A percentile compares a stretch with the other conserved stretches of the same genome.
phyloP scores from a whole-genome alignment of 441 rosid genomes.

The Populus hybrid region DNA sequence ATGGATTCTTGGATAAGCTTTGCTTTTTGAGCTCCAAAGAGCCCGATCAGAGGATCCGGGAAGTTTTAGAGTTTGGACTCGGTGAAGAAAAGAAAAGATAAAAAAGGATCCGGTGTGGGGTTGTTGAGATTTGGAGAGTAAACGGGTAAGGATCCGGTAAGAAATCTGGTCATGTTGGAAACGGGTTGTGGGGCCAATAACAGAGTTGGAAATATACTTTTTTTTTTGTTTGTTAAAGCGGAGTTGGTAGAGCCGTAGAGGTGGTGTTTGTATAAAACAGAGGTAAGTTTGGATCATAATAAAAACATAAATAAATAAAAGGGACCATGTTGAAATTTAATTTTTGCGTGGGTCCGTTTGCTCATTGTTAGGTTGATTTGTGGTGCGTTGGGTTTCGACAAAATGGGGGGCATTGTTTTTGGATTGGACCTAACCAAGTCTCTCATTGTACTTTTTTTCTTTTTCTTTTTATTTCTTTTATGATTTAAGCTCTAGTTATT shows the following conservation, averaged over 20 bases:
- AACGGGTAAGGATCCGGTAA: constrained; percentile 30
- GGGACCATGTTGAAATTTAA: background rate
- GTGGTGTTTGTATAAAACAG: background rate
- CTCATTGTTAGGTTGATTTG: background rate
- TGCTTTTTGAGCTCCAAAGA: constrained; percentile 13
- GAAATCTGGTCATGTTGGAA: too few relatives aligned
- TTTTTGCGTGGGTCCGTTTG: background rate
- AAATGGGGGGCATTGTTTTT: too few relatives aligned
- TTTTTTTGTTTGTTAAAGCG: background rate
- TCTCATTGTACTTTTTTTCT: too few relatives aligned
- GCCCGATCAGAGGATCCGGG: constrained; percentile 56
- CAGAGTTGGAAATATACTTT: background rate
- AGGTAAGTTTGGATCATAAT: background rate
- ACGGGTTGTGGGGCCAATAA: background rate
- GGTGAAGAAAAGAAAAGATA: background rate
- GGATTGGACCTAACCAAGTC: too few relatives aligned
- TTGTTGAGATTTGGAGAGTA: background rate
- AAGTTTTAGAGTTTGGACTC: constrained; percentile 19
- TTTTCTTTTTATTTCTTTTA: too few relatives aligned
- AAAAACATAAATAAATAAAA: too few relatives aligned
- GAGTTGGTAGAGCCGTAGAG: background rate
- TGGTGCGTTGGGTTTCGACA: too few relatives aligned
- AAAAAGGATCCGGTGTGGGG: constrained; percentile 28
- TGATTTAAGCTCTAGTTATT: too few relatives aligned
- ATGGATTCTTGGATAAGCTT: constrained; percentile 18